Base-by-base conservation (phyloP, 2,329 filamentous ascomycete species). In the Alternaria triticimaculans region DNA sequence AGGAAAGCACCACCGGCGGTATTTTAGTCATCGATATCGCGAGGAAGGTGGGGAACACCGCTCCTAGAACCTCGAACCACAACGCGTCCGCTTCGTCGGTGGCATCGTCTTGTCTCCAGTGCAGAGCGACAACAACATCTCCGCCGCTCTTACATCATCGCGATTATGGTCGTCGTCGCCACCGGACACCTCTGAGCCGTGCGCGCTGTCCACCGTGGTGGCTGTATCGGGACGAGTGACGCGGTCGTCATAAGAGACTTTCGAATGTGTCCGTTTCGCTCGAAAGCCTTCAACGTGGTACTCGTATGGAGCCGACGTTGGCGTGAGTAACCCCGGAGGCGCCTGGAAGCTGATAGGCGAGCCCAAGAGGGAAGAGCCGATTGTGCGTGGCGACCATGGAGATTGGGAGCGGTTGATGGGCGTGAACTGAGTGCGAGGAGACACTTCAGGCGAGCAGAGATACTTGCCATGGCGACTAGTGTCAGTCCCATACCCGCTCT, bases 401-500 rank as follows among this genome's bases (percentile, higher is more conserved):
- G 62, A 61, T 14, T 55, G 59, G 2, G 71, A 72, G 8, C 64
- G 61, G 21, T 85, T 85, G 82, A 79, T 2, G 78, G 83, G 76
- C 80, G 85, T 43, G 69, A 64, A 69, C 21, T 75, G 77, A 54
- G 72, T 77, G n/a, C 75, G 75, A 14, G 80, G 78, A 46, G 81
- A 79, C 2, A 78, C 78, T 18, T 78, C 71, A 1, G 83, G 81
- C 1, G 83, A 84, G 46, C 75, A 72, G 53, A 73, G 74, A 64
- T 70, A 64, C 76, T 63, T 73, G 55, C 76, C 80, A 48, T 77
- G 80, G 1, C 70, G 68, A 11, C 83, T 81, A 0, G 78, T 81
- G 48, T 83, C 81, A 5, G 78, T 82, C 10, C 77, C 79, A 50
- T 84, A 84, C 1, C 79, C 80, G 57, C 80, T 84, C 60, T 80